These are phyloP conservation scores for Aspergillus indologenus DNA, from an alignment of 495 filamentous ascomycete species.

Conservation along the genomic window DNA sequence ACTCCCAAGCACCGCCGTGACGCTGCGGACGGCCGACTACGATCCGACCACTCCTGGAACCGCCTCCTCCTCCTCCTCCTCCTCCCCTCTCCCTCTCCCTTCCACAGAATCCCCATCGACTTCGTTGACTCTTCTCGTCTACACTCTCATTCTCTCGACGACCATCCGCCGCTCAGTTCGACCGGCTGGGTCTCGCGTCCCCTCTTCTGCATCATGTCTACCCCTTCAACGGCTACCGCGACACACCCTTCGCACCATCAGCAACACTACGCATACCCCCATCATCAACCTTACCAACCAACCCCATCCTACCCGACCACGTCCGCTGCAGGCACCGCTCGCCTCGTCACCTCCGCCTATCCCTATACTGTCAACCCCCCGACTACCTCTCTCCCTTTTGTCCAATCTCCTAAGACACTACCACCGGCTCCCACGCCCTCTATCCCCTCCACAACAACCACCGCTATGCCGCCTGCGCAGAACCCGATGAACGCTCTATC, in stretches of 20 bases:
- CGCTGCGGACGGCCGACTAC: slow-evolving; percentile 5
- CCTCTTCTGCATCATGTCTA: slow-evolving; percentile 64
- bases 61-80: slow-evolving; percentile 6
- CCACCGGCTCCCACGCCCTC: slow-evolving; percentile 37
- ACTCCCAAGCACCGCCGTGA: slow-evolving; percentile 1
- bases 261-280: slow-evolving; percentile 65
- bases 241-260: slow-evolving; percentile 67
- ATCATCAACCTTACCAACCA: slow-evolving; percentile 61
- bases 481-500: slow-evolving; percentile 24
- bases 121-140: not conserved
- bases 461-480: slow-evolving; percentile 26
- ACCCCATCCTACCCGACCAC: slow-evolving; percentile 52
- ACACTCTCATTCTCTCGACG: slow-evolving; percentile 60
- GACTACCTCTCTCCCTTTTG: slow-evolving; percentile 38
- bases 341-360: slow-evolving; percentile 49
- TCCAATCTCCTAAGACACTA: slow-evolving; percentile 33
- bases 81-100: slow-evolving; percentile 4
- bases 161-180: slow-evolving; percentile 46
- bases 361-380: slow-evolving; percentile 45
- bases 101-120: slow-evolving; percentile 56
- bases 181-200: slow-evolving; percentile 26
- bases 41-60: slow-evolving; percentile 3
- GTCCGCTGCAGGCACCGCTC: slow-evolving; percentile 50
- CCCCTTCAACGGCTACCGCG: slow-evolving; percentile 76
- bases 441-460: slow-evolving; percentile 26